Base-by-base conservation (phyloP, 768 basidiomycete species). In the Naganishia vaughanmartiniae region DNA sequence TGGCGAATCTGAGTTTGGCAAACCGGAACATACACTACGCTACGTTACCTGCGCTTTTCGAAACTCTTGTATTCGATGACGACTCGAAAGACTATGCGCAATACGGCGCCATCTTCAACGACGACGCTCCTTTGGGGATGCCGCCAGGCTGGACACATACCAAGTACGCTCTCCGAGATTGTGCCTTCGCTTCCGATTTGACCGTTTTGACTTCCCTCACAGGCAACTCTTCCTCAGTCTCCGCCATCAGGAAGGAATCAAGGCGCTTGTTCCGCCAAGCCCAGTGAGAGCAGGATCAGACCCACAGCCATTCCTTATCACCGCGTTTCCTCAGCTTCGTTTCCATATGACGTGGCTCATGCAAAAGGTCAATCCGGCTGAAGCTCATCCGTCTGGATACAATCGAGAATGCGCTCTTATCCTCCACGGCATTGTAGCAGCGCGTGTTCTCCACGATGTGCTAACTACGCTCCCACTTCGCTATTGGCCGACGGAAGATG, bases 381-480 rank as follows among this genome's bases (percentile, higher is more conserved):
- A 42, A 24, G 31, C 26, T 39, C 21, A 19, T 24, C 34, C n/a
- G 24, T n/a, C 58, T n/a, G 58, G 24, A 26, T 42, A 19, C 21
- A n/a, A 45, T 6, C 36, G 60, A 15, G 60, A 63, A 36, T 63
- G 60, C 60, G 60, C 60, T 21, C 42, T 63, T 19, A 15, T 63
- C 26, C 14, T 63, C 2, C 60, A 63, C 19, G 19, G 26, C 1
- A 14, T n/a, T 7, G 42, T 45, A 17, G 60, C 28, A 11, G n/a
- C 60, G 11, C 17, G 12, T 26, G 60, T 63, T 26, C 42, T 63
- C 1, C 60, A 63, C 46, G 26, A 26, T 24, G 42, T 63, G 4
- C 42, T 63, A 24, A 63, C 39, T 21, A 63, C 60, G 24, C 39
- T 63, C 9, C 60, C 39, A 14, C 24, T 63, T 7, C 21, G 39